These are phyloP conservation scores for Pichia sp. DNA, from an alignment of 1,139 yeast species.

Conservation along the genomic window DNA sequence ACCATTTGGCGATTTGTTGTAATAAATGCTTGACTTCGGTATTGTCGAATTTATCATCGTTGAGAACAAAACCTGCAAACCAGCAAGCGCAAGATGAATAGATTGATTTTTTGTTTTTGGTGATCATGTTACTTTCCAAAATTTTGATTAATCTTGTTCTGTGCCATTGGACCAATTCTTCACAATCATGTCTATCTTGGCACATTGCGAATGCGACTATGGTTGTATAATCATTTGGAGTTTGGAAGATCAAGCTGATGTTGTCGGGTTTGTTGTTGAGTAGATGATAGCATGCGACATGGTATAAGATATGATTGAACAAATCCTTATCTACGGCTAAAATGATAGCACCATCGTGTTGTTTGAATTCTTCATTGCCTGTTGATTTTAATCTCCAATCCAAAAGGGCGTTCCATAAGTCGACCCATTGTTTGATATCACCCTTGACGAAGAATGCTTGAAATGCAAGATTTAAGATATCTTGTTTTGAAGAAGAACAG, in stretches of 20 bases:
- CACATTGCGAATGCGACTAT: constrained; percentile 14
- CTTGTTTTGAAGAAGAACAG: constrained; percentile 1
- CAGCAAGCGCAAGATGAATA: constrained; percentile 13
- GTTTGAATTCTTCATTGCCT: constrained; percentile 11
- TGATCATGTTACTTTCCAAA: constrained; percentile 25
- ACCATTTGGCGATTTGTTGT: constrained; percentile 33
- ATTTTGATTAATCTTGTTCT: constrained; percentile 31
- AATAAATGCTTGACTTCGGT: constrained; percentile 34
- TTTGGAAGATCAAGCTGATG: constrained; percentile 12
- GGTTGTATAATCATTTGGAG: constrained; percentile 13
- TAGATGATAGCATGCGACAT: constrained; percentile 13
- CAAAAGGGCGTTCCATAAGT: constrained; percentile 15
- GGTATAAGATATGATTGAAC: constrained; percentile 11
- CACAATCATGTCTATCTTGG: constrained; percentile 10
- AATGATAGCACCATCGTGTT: constrained; percentile 13
- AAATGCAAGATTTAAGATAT: constrained; percentile 7
- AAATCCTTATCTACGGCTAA: constrained; percentile 15
- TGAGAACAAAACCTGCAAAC: constrained; percentile 13
- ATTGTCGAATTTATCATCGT: constrained; percentile 26
- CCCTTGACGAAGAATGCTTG: constrained; percentile 7
- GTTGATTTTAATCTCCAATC: constrained; percentile 10
- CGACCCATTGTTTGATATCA: constrained; percentile 14
- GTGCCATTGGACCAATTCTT: constrained; percentile 38
- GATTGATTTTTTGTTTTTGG: constrained; percentile 15
- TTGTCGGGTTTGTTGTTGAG: constrained; percentile 10